Conservation (phyloP, 257 asterid species). For the Striga asiatica region DNA sequence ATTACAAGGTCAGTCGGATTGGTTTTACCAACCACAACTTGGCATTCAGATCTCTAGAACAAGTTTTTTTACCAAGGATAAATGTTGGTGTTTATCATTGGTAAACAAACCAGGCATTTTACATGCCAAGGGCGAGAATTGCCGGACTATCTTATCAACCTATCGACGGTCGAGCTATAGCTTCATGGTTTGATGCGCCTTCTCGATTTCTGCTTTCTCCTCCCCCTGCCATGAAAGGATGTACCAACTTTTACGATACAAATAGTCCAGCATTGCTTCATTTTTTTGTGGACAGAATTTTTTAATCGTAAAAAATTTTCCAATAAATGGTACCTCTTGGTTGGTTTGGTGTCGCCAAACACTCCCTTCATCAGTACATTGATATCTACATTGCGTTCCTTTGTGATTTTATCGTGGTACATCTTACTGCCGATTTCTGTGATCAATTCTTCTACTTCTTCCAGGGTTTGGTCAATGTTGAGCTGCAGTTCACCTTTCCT, state of each 20-base stretch:
- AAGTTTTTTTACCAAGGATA: background rate
- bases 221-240: slow-evolving; percentile 31
- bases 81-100: background rate
- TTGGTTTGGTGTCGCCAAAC: slow-evolving; percentile 47
- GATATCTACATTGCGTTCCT: slow-evolving; percentile 62
- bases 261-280: no score
- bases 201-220: slow-evolving; percentile 34
- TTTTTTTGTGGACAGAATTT: no score
- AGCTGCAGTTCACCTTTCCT: slow-evolving; percentile 75
- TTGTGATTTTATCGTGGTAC: slow-evolving; percentile 68
- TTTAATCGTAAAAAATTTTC: no score
- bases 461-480: slow-evolving; percentile 72
- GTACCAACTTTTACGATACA: no score
- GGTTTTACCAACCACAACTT: no score
- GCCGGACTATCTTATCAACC: no score
- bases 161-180: background rate
- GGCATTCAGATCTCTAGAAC: background rate
- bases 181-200: slow-evolving; percentile 31
- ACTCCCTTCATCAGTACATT: slow-evolving; percentile 73
- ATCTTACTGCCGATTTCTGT: slow-evolving; percentile 75
- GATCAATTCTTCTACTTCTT: slow-evolving; percentile 82
- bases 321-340: slow-evolving; percentile 47
- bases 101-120: background rate
- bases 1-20: no score
- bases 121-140: no score